Evolutionary conservation across 495 filamentous ascomycete genomes (phyloP).

Genomic region (Neurospora sp.): DNA sequence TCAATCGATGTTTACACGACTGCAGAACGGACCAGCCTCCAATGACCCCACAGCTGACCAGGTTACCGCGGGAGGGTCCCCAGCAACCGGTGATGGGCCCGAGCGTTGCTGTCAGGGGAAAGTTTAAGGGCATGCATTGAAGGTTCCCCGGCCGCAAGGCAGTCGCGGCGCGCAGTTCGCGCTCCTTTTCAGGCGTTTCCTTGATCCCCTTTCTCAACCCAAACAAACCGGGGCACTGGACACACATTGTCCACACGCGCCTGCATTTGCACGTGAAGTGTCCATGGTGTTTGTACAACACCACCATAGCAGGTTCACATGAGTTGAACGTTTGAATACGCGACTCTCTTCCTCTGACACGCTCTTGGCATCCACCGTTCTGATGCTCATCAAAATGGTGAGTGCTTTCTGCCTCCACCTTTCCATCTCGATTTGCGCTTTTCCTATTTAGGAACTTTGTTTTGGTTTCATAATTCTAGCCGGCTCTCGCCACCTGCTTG

Average conservation of each 20-base stretch:
- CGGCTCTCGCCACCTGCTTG: neutral
- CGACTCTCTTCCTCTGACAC: conserved; percentile 1
- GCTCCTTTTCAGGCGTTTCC: neutral
- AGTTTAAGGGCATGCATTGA: neutral
- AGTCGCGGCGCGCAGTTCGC: neutral
- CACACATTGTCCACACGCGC: neutral
- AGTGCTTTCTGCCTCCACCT: conserved; percentile 4
- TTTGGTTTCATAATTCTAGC: neutral
- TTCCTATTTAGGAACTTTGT: neutral
- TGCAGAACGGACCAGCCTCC: neutral
- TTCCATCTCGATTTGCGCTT: neutral
- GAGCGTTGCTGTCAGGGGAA: neutral
- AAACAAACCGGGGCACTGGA: neutral
- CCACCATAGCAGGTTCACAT: neutral
- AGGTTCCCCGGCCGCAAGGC: neutral
- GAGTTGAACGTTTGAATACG: conserved; percentile 1
- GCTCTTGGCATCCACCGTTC: neutral
- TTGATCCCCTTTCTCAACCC: neutral
- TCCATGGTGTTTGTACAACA: neutral
- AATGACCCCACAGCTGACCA: neutral
- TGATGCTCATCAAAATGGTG: conserved; percentile 7
- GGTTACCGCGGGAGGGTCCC: neutral
- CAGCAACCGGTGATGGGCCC: neutral
- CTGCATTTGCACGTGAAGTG: neutral
- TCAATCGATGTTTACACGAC: neutral